Percentiles rank a stretch among this genome's conserved stretches.
phyloP scores from a whole-genome alignment of 306 rosid species.

The Sicyos baderoa region DNA sequence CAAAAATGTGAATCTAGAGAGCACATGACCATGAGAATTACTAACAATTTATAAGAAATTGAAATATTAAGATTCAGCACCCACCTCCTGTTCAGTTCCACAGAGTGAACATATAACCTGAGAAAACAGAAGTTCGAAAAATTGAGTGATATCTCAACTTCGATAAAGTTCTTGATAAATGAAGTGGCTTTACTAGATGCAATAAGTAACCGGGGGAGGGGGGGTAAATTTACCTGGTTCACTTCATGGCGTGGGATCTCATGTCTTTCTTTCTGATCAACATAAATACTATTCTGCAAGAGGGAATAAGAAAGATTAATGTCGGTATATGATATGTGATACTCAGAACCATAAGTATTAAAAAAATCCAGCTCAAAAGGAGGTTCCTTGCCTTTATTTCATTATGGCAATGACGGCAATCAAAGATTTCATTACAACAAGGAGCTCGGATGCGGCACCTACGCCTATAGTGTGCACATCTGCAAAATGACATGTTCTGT shows the following conservation, averaged over 20 bases:
- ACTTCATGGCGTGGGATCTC: slow-evolving; percentile 73
- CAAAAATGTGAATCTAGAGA: slow-evolving; percentile 8
- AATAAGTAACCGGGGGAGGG: too few species aligned
- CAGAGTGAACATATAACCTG: slow-evolving; percentile 84
- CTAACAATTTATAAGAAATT: background rate
- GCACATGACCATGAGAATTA: background rate
- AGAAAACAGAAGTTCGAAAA: background rate
- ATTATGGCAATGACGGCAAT: slow-evolving; percentile 78
- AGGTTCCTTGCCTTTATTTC: slow-evolving; percentile 46
- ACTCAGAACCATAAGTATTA: background rate
- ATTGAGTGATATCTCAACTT: too few species aligned
- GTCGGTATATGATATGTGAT: background rate
- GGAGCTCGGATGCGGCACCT: slow-evolving; percentile 77
- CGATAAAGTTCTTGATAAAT: too few species aligned
- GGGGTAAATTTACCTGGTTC: slow-evolving; percentile 31
- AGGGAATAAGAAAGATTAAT: background rate
- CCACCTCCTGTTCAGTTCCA: slow-evolving; percentile 75
- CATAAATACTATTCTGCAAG: slow-evolving; percentile 51
- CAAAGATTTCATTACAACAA: slow-evolving; percentile 74
- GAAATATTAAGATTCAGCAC: slow-evolving; percentile 13
- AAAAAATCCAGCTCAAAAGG: background rate
- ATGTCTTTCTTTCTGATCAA: slow-evolving; percentile 60
- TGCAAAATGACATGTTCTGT: slow-evolving; percentile 19
- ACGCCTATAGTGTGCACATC: slow-evolving; percentile 67
- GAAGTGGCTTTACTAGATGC: too few species aligned